Conservation (phyloP, 257 asterid genomes). For the Solanum etuberosum region DNA sequence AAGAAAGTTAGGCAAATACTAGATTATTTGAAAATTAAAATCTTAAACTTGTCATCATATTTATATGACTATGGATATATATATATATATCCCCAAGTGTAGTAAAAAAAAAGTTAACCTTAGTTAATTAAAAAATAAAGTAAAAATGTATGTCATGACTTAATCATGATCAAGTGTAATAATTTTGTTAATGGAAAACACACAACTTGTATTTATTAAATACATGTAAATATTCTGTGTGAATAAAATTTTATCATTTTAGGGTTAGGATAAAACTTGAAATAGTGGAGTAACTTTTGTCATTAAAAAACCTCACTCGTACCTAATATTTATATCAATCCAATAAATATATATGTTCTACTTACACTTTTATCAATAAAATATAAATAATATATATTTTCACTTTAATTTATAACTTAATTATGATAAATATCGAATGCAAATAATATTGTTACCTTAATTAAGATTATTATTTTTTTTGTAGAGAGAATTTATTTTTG, state of each 20-base stretch:
- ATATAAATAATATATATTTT: background rate
- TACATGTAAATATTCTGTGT: no score
- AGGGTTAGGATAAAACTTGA: background rate
- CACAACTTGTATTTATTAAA: no score
- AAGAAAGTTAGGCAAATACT: no score
- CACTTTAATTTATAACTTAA: background rate
- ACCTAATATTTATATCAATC: no score
- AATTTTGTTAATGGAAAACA: background rate
- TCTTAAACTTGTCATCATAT: no score
- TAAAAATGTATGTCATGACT: background rate
- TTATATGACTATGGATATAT: no score
- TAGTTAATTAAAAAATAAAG: background rate
- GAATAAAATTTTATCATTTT: background rate
- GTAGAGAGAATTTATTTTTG: slow-evolving; percentile 10
- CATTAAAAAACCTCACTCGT: no score
- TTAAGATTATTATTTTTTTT: slow-evolving; percentile 1
- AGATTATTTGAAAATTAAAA: no score
- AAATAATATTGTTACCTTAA: background rate
- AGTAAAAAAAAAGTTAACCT: background rate
- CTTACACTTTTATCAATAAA: background rate
- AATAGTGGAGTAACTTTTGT: background rate
- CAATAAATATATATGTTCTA: no score
- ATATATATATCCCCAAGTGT: no score
- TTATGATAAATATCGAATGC: background rate
- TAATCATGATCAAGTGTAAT: background rate